phyloP scores from a whole-genome alignment of 352 stramenopile species.

The Saprolegnia diclina region DNA sequence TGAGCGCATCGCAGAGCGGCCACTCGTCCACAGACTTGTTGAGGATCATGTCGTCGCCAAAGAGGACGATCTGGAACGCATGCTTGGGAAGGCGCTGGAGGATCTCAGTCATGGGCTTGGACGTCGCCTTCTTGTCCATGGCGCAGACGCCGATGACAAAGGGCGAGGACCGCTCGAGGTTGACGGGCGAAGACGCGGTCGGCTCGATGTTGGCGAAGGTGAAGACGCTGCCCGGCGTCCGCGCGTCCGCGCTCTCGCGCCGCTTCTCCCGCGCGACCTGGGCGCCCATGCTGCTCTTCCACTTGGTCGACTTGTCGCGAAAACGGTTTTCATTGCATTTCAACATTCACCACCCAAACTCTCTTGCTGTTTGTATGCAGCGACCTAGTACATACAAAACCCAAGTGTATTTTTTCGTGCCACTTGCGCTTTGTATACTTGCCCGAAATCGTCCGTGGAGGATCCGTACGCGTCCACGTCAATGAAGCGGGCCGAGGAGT shows the following conservation, averaged over 20 bases:
- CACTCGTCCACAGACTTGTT: constrained; percentile 89
- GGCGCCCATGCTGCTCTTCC: constrained; percentile 7
- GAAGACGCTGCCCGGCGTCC: constrained; percentile 13
- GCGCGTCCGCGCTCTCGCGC: constrained; percentile 18
- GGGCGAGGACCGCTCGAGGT: neutral
- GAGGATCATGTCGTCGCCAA: constrained; percentile 96
- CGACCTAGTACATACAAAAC: constrained; percentile 1
- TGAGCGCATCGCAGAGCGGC: constrained; percentile 95
- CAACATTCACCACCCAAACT: neutral
- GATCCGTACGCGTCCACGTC: no score
- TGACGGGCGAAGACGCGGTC: neutral
- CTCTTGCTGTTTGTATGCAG: neutral
- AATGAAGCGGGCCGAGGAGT: constrained; percentile 15
- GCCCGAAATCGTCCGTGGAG: no score
- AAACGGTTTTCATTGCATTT: neutral
- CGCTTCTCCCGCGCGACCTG: constrained; percentile 24
- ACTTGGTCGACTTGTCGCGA: neutral
- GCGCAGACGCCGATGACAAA: constrained; percentile 92
- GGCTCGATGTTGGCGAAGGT: neutral
- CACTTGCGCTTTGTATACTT: no score
- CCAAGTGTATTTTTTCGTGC: neutral
- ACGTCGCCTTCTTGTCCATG: constrained; percentile 97
- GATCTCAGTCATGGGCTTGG: constrained; percentile 96
- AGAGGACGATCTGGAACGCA: constrained; percentile 95
- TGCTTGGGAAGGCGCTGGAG: constrained; percentile 79